phyloP scores from a whole-genome alignment of 169 alveolate species.

The Cryptosporidium bovis region DNA sequence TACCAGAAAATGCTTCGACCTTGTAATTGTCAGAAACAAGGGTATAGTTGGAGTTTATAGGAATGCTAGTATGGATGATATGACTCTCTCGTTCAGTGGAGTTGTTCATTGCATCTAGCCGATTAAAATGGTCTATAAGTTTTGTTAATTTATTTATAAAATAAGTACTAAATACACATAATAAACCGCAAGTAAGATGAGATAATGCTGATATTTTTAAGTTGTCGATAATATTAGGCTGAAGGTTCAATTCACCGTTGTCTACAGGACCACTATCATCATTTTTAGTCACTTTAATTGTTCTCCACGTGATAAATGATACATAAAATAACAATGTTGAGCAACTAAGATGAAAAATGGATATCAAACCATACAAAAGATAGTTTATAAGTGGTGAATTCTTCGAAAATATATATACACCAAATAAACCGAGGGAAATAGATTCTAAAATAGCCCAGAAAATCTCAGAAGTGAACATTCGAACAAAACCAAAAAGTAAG shows the following conservation, averaged over 20 bases:
- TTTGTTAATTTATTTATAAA: neutral
- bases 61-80: neutral
- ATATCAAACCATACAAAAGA: constrained; percentile 6
- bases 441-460: constrained; percentile 33
- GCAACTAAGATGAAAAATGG: constrained; percentile 4
- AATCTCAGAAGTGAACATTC: neutral
- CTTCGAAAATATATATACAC: constrained; percentile 7
- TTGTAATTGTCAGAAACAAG: neutral
- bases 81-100: neutral
- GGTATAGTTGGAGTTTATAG: neutral
- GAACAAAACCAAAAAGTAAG: constrained; percentile 10
- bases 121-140: neutral
- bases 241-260: neutral
- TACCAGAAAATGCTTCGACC: constrained; percentile 16
- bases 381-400: constrained; percentile 9
- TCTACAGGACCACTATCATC: too few relatives aligned
- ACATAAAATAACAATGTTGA: neutral
- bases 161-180: neutral
- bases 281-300: neutral
- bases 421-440: neutral
- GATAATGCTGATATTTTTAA: neutral
- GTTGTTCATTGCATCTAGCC: neutral
- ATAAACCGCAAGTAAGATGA: constrained; percentile 1
- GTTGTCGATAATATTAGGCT: neutral
- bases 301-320: constrained; percentile 8